These are phyloP conservation scores for Mrakia hoshinonis DNA, from an alignment of 768 basidiomycete species.

Conservation along the genomic window DNA sequence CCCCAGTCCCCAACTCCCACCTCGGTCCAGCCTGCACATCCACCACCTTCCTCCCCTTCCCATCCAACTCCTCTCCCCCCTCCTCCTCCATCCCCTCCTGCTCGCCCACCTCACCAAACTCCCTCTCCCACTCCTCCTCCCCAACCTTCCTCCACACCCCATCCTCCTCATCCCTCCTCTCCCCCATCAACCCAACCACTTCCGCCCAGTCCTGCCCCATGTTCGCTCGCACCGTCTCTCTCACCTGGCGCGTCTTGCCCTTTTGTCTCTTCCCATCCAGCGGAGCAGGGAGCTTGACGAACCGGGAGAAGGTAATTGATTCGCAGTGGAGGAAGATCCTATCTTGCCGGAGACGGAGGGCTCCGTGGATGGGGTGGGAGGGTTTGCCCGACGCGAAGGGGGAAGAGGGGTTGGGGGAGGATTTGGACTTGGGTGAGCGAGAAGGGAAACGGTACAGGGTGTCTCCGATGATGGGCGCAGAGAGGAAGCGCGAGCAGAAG, in stretches of 20 bases:
- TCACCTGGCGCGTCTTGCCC: neutral
- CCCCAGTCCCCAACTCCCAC: neutral
- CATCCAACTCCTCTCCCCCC: neutral
- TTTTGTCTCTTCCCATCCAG: neutral
- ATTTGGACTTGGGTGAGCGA: neutral
- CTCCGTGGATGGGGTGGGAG: neutral
- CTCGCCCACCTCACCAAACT: neutral
- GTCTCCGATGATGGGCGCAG: constrained; percentile 26
- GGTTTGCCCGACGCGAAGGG: no score
- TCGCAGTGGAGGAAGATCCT: constrained; percentile 17
- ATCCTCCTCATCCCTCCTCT: constrained; percentile 4
- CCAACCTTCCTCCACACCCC: neutral
- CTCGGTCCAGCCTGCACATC: neutral
- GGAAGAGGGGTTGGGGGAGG: no score
- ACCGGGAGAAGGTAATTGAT: neutral
- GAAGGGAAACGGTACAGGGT: constrained; percentile 10
- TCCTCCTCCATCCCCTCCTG: neutral
- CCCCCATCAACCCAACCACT: neutral
- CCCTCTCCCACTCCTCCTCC: constrained; percentile 8
- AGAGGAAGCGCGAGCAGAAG: constrained; percentile 5
- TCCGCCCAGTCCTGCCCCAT: neutral
- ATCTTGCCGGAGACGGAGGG: neutral
- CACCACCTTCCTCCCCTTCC: neutral
- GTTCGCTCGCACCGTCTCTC: neutral
- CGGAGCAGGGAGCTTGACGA: neutral